These are phyloP conservation scores for Haematococcus sp. DNA, from an alignment of 139 green algal species.

Conservation along the genomic window DNA sequence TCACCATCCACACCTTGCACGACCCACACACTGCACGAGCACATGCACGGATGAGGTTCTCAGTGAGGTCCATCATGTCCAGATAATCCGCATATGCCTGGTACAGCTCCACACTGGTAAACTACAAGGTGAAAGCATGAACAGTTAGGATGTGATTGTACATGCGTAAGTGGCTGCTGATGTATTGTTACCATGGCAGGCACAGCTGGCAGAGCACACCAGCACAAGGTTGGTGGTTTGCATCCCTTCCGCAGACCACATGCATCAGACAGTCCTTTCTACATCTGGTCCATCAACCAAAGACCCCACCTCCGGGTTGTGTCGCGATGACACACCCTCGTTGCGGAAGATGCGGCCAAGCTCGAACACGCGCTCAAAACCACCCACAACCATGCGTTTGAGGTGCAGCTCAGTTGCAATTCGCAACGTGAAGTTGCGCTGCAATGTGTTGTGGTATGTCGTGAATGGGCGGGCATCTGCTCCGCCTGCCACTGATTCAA, in stretches of 20 bases:
- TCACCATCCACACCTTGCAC: slow-evolving; percentile 12
- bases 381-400: slow-evolving; percentile 76
- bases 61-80: slow-evolving; percentile 96
- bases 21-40: slow-evolving; percentile 33
- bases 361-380: slow-evolving; percentile 97
- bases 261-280: too few relatives aligned
- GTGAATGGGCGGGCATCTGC: slow-evolving; percentile 94
- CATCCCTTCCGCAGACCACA: too few relatives aligned
- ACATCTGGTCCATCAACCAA: too few relatives aligned
- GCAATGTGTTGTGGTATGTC: slow-evolving; percentile 94
- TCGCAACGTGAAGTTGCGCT: slow-evolving; percentile 82
- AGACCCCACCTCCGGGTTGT: slow-evolving; percentile 88
- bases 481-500: slow-evolving; percentile 84
- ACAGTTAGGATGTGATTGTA: slow-evolving; percentile 11
- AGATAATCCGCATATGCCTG: slow-evolving; percentile 95
- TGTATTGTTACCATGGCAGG: too few relatives aligned
- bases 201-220: too few relatives aligned
- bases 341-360: slow-evolving; percentile 96
- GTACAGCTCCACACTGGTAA: slow-evolving; percentile 95
- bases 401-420: slow-evolving; percentile 99
- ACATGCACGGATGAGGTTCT: slow-evolving; percentile 76
- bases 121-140: too few relatives aligned
- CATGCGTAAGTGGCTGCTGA: too few relatives aligned
- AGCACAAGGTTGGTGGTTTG: too few relatives aligned
- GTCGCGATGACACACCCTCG: slow-evolving; percentile 88